Evolutionary conservation across 169 alveolate species (phyloP), one percentile per base, ranked within the genome.

Genomic region (Cryptosporidium tyzzeri): DNA sequence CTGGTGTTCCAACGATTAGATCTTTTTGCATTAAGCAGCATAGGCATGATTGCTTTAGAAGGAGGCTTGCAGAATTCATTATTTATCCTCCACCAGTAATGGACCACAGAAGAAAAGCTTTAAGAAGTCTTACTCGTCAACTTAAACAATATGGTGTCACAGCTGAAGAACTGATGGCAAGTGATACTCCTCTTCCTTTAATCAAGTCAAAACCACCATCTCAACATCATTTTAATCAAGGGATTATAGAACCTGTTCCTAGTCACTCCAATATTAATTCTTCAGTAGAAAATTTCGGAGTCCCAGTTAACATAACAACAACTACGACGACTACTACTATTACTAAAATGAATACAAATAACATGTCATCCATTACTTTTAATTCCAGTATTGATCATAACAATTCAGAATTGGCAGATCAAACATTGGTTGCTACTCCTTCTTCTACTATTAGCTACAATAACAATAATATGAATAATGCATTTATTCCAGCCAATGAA

Each of bases 1-100:
- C 14, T 55, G 10, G 18, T 31, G 6, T 29, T 2, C 58, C 50
- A 8, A 44, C 26, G 59, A 45, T 48, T 29, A 41, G 65, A 16
- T 35, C 84, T 18, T 75, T 75, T 59, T 75, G 86, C 65, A 55
- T 75, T 18, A 55, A 61, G 39, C 86, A 75, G 29, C 86, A 75
- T 39, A 55, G 86, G 35, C 86, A 75, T 44, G 65, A 75, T 44
- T 75, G 86, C 18, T 75, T 75, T 31, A 75, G 86, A 61, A 55
- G 44, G 41, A 55, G 73, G 35, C 61, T 75, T 37, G 71, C 86
- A 3, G 86, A 75, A 41, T 75, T 75, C 44, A 75, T 75, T 39
- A 14, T 75, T 12, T 55, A 75, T 44, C 86, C 86, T 26, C 86
- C 86, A 5, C 37, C 61, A 41, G 61, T 75, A 21, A 75, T 75